Percentiles rank a stretch among this genome's conserved stretches.
phyloP scores from a whole-genome alignment of 2,329 filamentous ascomycete species.

The Penicillium sclerotigenum region DNA sequence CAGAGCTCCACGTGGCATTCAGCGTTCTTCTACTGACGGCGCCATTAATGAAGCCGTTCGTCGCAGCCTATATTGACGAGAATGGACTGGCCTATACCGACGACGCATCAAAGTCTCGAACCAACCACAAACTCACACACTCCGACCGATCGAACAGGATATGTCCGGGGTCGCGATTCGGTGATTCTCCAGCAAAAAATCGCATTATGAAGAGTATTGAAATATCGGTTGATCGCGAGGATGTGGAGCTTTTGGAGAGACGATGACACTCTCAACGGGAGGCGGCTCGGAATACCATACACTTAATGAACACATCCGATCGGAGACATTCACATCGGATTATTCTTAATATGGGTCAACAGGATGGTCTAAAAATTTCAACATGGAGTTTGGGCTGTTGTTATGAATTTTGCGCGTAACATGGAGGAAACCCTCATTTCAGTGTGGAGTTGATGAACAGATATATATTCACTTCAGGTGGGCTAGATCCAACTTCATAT shows the following conservation, averaged over 20 bases:
- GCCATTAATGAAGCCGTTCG: conserved; percentile 47
- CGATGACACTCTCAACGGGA: not conserved
- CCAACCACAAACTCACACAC: not conserved
- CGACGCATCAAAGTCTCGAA: conserved; percentile 10
- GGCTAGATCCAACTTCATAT: too few species aligned
- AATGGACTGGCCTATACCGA: conserved; percentile 26
- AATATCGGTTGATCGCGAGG: conserved; percentile 12
- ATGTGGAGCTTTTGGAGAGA: not conserved
- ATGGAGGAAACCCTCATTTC: too few species aligned
- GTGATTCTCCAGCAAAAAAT: not conserved
- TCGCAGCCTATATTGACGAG: conserved; percentile 35
- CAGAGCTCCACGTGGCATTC: conserved; percentile 44
- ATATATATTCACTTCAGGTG: not conserved
- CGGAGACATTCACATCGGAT: too few species aligned
- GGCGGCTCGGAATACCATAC: not conserved
- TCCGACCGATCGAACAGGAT: not conserved
- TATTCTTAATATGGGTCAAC: not conserved
- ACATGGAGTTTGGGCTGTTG: too few species aligned
- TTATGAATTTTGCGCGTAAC: not conserved
- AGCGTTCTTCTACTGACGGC: conserved; percentile 43
- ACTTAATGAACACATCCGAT: not conserved
- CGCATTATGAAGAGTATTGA: conserved; percentile 16
- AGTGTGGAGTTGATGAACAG: too few species aligned
- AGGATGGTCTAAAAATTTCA: not conserved
- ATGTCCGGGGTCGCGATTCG: not conserved